These are phyloP conservation scores for Saururus chinensis DNA, from an alignment of 164 flowering plant species.

Conservation along the genomic window DNA sequence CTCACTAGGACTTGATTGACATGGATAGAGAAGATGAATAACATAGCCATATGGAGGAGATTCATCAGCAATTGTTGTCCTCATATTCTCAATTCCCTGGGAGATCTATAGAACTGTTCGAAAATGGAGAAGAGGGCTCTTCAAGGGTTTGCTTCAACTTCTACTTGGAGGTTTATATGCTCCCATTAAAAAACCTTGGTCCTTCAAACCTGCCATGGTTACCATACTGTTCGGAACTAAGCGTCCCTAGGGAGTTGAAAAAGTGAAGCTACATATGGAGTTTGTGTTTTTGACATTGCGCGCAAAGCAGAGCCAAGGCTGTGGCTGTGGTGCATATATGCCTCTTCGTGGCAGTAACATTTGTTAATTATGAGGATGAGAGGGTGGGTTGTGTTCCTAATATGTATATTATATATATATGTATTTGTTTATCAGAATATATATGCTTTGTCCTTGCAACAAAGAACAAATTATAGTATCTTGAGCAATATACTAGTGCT, in stretches of 20 bases:
- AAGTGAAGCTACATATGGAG: not conserved
- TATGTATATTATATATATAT: too few relatives aligned
- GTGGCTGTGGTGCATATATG: not conserved
- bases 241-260: not conserved
- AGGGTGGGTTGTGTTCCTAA: too few relatives aligned
- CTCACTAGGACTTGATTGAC: conserved; percentile 54
- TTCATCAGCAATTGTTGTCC: conserved; percentile 31
- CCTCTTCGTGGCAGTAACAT: too few relatives aligned
- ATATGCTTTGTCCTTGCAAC: too few relatives aligned
- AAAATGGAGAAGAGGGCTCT: conserved; percentile 6
- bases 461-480: too few relatives aligned
- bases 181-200: not conserved
- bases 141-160: conserved; percentile 16
- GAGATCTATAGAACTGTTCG: conserved; percentile 6
- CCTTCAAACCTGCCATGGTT: not conserved
- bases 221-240: too few relatives aligned
- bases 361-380: too few relatives aligned
- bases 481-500: too few relatives aligned
- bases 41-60: conserved; percentile 48
- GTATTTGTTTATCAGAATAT: too few relatives aligned
- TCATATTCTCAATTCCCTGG: conserved; percentile 45
- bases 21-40: conserved; percentile 74
- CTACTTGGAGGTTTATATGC: conserved; percentile 5
- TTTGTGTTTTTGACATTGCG: too few relatives aligned
- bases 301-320: not conserved